These are phyloP conservation scores for Passiflora organensis DNA, from an alignment of 345 rosid species.

Conservation along the genomic window DNA sequence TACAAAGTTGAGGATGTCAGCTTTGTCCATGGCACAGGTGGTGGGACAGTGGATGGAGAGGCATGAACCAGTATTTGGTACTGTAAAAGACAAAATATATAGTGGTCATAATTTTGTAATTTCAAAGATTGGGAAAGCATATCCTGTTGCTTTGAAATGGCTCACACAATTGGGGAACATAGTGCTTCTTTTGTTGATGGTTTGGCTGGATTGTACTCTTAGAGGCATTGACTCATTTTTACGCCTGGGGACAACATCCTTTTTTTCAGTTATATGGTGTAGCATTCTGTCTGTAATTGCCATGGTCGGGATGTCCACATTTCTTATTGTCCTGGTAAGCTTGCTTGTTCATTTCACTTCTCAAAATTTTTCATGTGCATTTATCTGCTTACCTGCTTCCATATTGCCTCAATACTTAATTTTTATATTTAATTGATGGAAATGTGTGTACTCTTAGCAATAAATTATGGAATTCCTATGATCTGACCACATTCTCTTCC, in stretches of 20 bases:
- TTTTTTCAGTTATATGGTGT: constrained; percentile 86
- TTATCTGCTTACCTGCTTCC: too few relatives aligned
- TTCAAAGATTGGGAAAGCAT: constrained; percentile 44
- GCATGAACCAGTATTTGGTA: constrained; percentile 45
- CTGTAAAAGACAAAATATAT: constrained; percentile 29
- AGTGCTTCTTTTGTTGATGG: constrained; percentile 58
- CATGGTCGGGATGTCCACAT: constrained; percentile 71
- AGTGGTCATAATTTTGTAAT: constrained; percentile 43
- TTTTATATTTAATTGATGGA: neutral
- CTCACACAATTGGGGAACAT: constrained; percentile 63
- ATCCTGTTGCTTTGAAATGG: constrained; percentile 62
- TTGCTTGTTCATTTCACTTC: constrained; percentile 7
- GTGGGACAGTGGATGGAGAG: constrained; percentile 55
- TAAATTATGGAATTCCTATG: too few relatives aligned
- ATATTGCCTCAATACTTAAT: too few relatives aligned
- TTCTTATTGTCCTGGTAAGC: constrained; percentile 70
- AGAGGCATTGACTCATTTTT: constrained; percentile 84
- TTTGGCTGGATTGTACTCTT: constrained; percentile 85
- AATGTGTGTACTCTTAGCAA: neutral
- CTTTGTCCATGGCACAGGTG: constrained; percentile 30
- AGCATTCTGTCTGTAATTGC: constrained; percentile 71
- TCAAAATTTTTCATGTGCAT: neutral
- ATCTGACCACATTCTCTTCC: too few relatives aligned
- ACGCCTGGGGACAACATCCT: constrained; percentile 79
- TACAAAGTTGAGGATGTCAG: constrained; percentile 41